Evolutionary conservation across 495 filamentous ascomycete species (phyloP).

Genomic region (Hyaloscypha finlandica): DNA sequence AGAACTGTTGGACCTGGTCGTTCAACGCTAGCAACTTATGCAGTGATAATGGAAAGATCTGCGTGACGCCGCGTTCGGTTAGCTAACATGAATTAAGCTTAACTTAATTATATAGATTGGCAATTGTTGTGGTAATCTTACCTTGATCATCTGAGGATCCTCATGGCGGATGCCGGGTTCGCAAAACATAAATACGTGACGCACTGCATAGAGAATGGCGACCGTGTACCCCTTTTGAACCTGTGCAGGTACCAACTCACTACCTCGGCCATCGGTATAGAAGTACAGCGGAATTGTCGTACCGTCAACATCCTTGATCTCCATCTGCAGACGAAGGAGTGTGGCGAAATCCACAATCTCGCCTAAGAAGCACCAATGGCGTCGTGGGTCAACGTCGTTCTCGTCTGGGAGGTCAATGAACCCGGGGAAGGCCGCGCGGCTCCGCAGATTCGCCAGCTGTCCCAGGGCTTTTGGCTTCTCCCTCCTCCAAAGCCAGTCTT

Average conservation of each 20-base stretch:
- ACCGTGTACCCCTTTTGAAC: conserved; percentile 39
- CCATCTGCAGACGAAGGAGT: conserved; percentile 34
- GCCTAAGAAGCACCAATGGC: conserved; percentile 40
- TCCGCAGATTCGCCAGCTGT: conserved; percentile 32
- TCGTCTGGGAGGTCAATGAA: conserved; percentile 37
- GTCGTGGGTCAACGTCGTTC: conserved; percentile 19
- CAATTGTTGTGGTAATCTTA: conserved; percentile 24
- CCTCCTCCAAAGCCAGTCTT: conserved; percentile 37
- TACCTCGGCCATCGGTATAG: conserved; percentile 35
- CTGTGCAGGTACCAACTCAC: conserved; percentile 31
- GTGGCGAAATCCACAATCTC: conserved; percentile 35
- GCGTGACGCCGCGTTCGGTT: conserved; percentile 5
- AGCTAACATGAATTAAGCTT: background rate
- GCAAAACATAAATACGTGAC: conserved; percentile 32
- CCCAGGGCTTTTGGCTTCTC: conserved; percentile 29
- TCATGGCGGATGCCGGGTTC: conserved; percentile 36
- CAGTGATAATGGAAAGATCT: conserved; percentile 38
- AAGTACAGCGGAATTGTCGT: conserved; percentile 33
- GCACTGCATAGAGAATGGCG: conserved; percentile 39
- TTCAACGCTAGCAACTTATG: conserved; percentile 33
- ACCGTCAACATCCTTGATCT: conserved; percentile 33
- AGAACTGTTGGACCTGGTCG: conserved; percentile 37
- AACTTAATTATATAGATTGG: too few relatives aligned
- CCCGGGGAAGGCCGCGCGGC: conserved; percentile 32
- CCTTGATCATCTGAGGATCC: conserved; percentile 35